phyloP scores from a whole-genome alignment of 352 stramenopile genomes.

The Globisporangium carolinianum region DNA sequence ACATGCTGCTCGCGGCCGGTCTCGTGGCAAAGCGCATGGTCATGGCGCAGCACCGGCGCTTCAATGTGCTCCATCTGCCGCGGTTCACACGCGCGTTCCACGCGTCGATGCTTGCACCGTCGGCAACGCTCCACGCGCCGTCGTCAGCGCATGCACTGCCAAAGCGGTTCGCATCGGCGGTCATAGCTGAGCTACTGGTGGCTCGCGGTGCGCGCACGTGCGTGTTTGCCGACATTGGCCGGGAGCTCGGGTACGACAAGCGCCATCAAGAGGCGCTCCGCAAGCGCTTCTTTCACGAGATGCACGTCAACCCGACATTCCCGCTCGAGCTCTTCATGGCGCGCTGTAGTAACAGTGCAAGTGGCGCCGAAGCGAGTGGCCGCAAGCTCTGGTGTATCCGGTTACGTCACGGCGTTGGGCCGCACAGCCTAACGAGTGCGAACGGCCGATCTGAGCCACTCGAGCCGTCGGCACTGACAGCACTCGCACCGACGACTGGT shows the following conservation, averaged over 20 bases:
- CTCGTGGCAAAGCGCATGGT: constrained; percentile 78
- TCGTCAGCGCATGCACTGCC: constrained; percentile 22
- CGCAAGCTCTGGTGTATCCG: constrained; percentile 79
- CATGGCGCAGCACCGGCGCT: constrained; percentile 50
- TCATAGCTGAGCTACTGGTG: constrained; percentile 62
- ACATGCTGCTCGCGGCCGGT: constrained; percentile 55
- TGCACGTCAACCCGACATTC: constrained; percentile 43
- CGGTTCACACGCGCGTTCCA: constrained; percentile 60
- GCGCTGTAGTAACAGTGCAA: constrained; percentile 48
- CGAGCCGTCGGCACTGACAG: neutral
- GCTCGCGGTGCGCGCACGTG: constrained; percentile 57
- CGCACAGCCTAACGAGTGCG: constrained; percentile 8
- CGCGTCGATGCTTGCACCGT: constrained; percentile 57
- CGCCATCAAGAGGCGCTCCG: constrained; percentile 73
- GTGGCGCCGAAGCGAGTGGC: constrained; percentile 33
- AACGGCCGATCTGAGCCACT: constrained; percentile 15
- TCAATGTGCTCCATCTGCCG: constrained; percentile 77
- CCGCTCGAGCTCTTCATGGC: constrained; percentile 79
- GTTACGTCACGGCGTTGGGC: constrained; percentile 20
- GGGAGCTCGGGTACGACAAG: constrained; percentile 73
- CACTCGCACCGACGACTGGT: constrained; percentile 6
- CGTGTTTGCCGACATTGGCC: constrained; percentile 81
- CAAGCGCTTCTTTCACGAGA: constrained; percentile 79
- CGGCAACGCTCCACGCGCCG: constrained; percentile 41
- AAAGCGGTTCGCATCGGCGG: constrained; percentile 47